Conservation (phyloP, 495 filamentous ascomycete genomes). For the Aspergillus biplanus region DNA sequence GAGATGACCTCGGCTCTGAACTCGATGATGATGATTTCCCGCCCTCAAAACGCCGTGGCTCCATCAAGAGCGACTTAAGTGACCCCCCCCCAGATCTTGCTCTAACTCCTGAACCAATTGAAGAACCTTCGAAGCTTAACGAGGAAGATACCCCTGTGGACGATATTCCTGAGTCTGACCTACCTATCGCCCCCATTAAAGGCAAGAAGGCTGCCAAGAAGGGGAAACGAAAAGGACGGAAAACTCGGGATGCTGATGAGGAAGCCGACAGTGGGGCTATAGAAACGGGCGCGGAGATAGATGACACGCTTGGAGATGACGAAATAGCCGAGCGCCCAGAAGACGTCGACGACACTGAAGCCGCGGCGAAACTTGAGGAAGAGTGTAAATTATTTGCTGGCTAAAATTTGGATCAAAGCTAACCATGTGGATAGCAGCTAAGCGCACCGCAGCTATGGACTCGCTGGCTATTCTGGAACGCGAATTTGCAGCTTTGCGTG, state of each 20-base stretch:
- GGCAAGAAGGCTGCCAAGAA: conserved; percentile 44
- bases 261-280: conserved; percentile 35
- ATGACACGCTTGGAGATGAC: conserved; percentile 49
- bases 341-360: conserved; percentile 45
- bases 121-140: conserved; percentile 37
- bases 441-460: conserved; percentile 80
- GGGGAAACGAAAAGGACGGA: conserved; percentile 50
- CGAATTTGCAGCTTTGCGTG: conserved; percentile 81
- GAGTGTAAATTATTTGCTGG: conserved; percentile 61
- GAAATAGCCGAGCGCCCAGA: conserved; percentile 48
- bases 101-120: conserved; percentile 39
- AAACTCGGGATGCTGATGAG: conserved; percentile 42
- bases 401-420: conserved; percentile 9
- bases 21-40: conserved; percentile 49
- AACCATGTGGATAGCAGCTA: conserved; percentile 59
- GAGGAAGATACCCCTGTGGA: conserved; percentile 45
- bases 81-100: conserved; percentile 40
- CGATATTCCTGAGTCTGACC: conserved; percentile 41
- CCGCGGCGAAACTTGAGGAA: conserved; percentile 57
- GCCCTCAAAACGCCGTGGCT: conserved; percentile 48
- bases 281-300: conserved; percentile 33
- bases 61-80: conserved; percentile 48
- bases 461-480: conserved; percentile 77
- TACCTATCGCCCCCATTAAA: conserved; percentile 35
- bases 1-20: conserved; percentile 46